Conservation (phyloP, 768 basidiomycete species). For the Naganishia randhawae region DNA sequence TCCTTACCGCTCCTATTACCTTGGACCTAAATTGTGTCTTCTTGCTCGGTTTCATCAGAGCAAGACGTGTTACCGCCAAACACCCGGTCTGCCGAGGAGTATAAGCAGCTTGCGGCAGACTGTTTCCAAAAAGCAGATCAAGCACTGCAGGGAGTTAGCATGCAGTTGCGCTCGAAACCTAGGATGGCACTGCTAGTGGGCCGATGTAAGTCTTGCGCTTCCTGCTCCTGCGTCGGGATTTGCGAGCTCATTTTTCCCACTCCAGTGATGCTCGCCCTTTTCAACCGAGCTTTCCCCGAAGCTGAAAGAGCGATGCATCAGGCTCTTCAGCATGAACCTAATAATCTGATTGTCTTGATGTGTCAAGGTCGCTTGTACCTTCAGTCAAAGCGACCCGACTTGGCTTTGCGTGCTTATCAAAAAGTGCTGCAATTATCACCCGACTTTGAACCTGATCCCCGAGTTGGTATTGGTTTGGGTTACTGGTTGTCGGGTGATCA, state of each 20-base stretch:
- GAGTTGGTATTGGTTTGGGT: conserved; percentile 92
- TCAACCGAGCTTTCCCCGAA: conserved; percentile 73
- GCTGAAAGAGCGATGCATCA: conserved; percentile 77
- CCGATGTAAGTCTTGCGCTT: conserved; percentile 34
- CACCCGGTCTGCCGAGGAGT: conserved; percentile 37
- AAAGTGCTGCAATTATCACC: conserved; percentile 74
- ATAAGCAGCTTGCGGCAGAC: conserved; percentile 56
- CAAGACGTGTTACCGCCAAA: conserved; percentile 40
- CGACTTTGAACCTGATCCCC: conserved; percentile 75
- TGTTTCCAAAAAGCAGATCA: conserved; percentile 53
- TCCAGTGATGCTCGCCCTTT: conserved; percentile 63
- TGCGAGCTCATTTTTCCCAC: neutral
- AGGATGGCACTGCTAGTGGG: conserved; percentile 43
- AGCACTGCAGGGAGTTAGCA: conserved; percentile 36
- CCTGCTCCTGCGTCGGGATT: no score
- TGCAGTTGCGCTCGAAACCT: conserved; percentile 68
- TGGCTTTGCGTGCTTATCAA: conserved; percentile 81
- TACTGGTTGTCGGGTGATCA: conserved; percentile 84
- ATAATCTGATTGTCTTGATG: conserved; percentile 78
- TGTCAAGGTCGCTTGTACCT: conserved; percentile 82
- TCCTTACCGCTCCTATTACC: neutral
- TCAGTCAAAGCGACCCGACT: conserved; percentile 68
- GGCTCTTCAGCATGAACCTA: conserved; percentile 71
- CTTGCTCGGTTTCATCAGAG: conserved; percentile 33
- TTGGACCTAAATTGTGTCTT: conserved; percentile 1